A percentile compares a stretch with the other conserved stretches of the same genome.
Evolutionary conservation across 2,329 filamentous ascomycete genomes (phyloP).

Genomic region (Pseudogymnoascus sp.): DNA sequence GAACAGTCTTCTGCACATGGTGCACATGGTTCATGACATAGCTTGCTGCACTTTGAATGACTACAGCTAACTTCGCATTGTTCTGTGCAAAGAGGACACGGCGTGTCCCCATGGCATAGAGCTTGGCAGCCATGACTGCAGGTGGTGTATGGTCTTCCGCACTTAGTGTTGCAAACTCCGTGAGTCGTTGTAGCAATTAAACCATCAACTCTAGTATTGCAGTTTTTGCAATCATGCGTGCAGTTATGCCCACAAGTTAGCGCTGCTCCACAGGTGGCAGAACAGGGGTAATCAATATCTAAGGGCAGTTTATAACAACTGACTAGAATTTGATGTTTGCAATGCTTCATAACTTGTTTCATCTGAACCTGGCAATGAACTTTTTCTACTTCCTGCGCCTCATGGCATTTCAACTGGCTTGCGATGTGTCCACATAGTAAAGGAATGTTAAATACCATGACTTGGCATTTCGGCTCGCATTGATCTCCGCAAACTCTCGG

Average conservation of each 20-base stretch:
- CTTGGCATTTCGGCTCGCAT: slow-evolving; percentile 35
- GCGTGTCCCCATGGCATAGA: slow-evolving; percentile 43
- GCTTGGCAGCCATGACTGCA: slow-evolving; percentile 50
- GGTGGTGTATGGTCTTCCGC: slow-evolving; percentile 42
- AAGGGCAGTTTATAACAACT: slow-evolving; percentile 43
- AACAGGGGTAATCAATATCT: slow-evolving; percentile 39
- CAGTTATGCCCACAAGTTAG: slow-evolving; percentile 56
- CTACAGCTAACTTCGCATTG: slow-evolving; percentile 50
- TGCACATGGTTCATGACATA: slow-evolving; percentile 52
- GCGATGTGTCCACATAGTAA: slow-evolving; percentile 38
- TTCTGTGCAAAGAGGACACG: slow-evolving; percentile 41
- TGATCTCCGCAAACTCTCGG: slow-evolving; percentile 36
- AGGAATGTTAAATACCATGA: slow-evolving; percentile 26
- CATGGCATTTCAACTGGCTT: slow-evolving; percentile 31
- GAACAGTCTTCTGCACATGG: slow-evolving; percentile 53
- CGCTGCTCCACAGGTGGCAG: slow-evolving; percentile 36
- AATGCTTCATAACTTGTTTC: slow-evolving; percentile 43
- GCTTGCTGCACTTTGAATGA: slow-evolving; percentile 48
- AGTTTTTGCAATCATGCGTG: slow-evolving; percentile 40
- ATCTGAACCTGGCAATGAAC: slow-evolving; percentile 46
- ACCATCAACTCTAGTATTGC: slow-evolving; percentile 34
- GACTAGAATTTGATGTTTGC: slow-evolving; percentile 45
- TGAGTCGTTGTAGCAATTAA: slow-evolving; percentile 35
- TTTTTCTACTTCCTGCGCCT: slow-evolving; percentile 35
- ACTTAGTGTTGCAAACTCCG: slow-evolving; percentile 40